These are phyloP conservation scores for Fragaria nilgerrensis DNA, from an alignment of 306 rosid genomes.

Conservation along the genomic window DNA sequence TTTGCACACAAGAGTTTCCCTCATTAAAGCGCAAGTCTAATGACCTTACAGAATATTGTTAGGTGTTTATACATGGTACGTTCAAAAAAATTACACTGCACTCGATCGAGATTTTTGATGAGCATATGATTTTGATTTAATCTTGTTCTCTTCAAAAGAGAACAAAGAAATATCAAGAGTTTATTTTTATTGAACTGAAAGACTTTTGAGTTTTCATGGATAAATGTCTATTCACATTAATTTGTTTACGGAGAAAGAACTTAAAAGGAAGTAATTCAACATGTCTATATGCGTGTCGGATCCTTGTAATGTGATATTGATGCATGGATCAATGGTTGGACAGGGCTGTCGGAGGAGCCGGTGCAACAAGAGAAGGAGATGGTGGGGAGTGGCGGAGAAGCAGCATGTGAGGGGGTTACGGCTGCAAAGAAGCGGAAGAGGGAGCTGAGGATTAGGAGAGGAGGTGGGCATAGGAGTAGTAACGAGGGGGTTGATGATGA, in stretches of 20 bases:
- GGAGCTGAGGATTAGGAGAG: conserved; percentile 38
- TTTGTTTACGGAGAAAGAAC: conserved; percentile 26
- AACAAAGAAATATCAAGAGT: no score
- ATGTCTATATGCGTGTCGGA: background rate
- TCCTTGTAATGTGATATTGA: conserved; percentile 9
- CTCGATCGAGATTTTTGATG: background rate
- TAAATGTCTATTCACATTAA: conserved; percentile 18
- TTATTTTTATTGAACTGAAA: no score
- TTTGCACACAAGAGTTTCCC: background rate
- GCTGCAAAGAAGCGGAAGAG: conserved; percentile 43
- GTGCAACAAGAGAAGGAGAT: conserved; percentile 78
- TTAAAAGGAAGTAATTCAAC: background rate
- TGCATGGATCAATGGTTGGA: background rate
- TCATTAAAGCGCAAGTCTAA: conserved; percentile 27
- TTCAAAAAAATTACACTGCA: background rate
- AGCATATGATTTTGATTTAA: background rate
- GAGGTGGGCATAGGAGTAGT: conserved; percentile 15
- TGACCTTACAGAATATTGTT: background rate
- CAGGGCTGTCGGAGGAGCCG: conserved; percentile 91
- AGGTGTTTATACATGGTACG: background rate
- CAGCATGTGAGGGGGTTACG: conserved; percentile 47
- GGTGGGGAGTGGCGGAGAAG: conserved; percentile 71
- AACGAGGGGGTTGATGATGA: conserved; percentile 38
- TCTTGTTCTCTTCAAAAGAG: background rate
- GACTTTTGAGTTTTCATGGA: conserved; percentile 40